Evolutionary conservation across 2,329 filamentous ascomycete species (phyloP).

Genomic region (Septoria petroselini): DNA sequence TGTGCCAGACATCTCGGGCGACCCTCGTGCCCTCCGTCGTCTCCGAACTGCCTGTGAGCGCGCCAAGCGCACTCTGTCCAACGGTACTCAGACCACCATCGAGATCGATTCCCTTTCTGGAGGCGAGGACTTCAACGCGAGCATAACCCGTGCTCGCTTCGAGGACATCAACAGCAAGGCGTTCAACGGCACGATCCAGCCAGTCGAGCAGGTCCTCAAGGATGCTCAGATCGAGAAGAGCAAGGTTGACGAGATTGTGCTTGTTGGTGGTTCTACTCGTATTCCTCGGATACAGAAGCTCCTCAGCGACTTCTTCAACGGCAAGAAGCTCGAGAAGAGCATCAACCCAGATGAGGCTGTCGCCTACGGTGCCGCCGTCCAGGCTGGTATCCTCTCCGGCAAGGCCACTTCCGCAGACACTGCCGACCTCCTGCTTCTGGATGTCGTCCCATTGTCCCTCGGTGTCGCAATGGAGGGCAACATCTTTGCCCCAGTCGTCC

Average conservation of each 20-base stretch:
- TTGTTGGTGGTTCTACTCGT: constrained; percentile 98
- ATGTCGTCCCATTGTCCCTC: constrained; percentile 92
- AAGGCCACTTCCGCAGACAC: constrained; percentile 96
- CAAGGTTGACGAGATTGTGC: constrained; percentile 95
- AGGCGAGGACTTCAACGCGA: constrained; percentile 94
- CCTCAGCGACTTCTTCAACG: constrained; percentile 96
- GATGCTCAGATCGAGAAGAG: constrained; percentile 84
- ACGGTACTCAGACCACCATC: constrained; percentile 93
- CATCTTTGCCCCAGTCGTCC: constrained; percentile 93
- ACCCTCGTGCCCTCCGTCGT: constrained; percentile 89
- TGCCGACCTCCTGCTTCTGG: constrained; percentile 87
- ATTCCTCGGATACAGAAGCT: constrained; percentile 99
- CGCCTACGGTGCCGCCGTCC: constrained; percentile 96
- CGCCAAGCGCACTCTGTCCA: constrained; percentile 98
- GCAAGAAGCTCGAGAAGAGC: constrained; percentile 99
- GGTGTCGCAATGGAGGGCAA: constrained; percentile 99
- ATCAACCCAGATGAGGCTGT: constrained; percentile 99
- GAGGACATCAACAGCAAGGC: constrained; percentile 97
- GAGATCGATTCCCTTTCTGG: constrained; percentile 99
- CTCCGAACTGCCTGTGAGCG: constrained; percentile 97
- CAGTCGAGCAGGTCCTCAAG: constrained; percentile 94
- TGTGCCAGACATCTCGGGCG: constrained; percentile 63
- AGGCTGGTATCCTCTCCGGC: constrained; percentile 97
- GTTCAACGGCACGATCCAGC: constrained; percentile 89
- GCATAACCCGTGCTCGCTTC: constrained; percentile 97